phyloP scores from a whole-genome alignment of 208 protist genomes.

The Acanthamoeba lenticulata region DNA sequence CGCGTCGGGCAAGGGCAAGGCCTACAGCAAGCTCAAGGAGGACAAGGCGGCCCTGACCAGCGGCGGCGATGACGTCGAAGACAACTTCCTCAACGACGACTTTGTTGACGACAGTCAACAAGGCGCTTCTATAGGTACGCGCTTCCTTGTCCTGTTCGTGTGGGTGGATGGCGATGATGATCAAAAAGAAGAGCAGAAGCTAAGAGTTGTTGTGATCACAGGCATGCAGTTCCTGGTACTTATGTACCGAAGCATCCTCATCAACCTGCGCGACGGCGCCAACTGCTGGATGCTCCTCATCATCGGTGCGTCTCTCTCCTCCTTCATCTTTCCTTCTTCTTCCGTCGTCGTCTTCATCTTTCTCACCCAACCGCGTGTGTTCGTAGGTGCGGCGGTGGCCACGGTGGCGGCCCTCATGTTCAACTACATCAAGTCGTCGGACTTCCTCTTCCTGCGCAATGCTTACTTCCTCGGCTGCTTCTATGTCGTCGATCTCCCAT shows the following conservation, averaged over 20 bases:
- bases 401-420: slow-evolving; percentile 40
- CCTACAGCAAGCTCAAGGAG: not conserved
- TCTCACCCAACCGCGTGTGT: not conserved
- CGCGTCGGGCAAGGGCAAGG: no score
- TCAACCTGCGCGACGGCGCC: slow-evolving; percentile 62
- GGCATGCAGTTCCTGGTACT: slow-evolving; percentile 63
- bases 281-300: slow-evolving; percentile 58
- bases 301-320: not conserved
- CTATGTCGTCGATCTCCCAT: slow-evolving; percentile 62
- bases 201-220: not conserved
- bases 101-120: not conserved
- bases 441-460: slow-evolving; percentile 57
- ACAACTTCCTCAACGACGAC: slow-evolving; percentile 9
- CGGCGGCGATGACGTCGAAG: not conserved
- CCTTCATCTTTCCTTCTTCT: not conserved
- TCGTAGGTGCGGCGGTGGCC: not conserved
- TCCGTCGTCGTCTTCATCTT: not conserved
- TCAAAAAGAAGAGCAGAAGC: no score
- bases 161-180: no score
- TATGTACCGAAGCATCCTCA: slow-evolving; percentile 48
- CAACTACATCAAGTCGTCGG: not conserved
- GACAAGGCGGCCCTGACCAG: not conserved
- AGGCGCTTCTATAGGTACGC: not conserved
- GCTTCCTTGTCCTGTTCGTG: no score
- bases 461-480: slow-evolving; percentile 66